Percentiles rank a stretch among this genome's conserved stretches.
These are phyloP conservation scores for Bertia moriformis DNA, from an alignment of 2,329 filamentous ascomycete genomes.

Conservation along the genomic window DNA sequence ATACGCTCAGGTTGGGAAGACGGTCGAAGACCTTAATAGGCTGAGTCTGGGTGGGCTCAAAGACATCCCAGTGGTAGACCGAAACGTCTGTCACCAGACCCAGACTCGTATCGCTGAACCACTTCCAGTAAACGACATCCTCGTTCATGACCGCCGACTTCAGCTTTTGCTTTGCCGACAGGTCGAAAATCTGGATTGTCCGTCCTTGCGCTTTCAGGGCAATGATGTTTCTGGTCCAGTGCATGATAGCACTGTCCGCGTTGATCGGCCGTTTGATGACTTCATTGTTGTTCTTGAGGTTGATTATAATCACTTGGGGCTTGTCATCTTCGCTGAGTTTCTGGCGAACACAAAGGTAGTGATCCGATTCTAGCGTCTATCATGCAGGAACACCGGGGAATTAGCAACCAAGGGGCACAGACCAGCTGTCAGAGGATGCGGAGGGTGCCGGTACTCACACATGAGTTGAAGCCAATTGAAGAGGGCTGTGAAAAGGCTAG, in stretches of 20 bases:
- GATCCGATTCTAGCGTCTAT: slow-evolving; percentile 94
- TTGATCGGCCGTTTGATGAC: slow-evolving; percentile 90
- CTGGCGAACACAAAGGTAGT: slow-evolving; percentile 90
- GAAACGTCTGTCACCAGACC: slow-evolving; percentile 81
- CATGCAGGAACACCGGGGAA: slow-evolving; percentile 3
- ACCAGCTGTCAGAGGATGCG: slow-evolving; percentile 4
- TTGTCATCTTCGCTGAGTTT: slow-evolving; percentile 73
- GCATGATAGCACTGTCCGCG: slow-evolving; percentile 99
- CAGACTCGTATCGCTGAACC: slow-evolving; percentile 79
- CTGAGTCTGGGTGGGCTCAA: slow-evolving; percentile 63
- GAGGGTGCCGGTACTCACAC: slow-evolving; percentile 38
- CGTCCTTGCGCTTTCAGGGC: slow-evolving; percentile 86
- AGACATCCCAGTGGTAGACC: slow-evolving; percentile 97
- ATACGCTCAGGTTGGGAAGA: slow-evolving; percentile 72
- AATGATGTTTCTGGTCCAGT: slow-evolving; percentile 91
- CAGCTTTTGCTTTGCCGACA: slow-evolving; percentile 82
- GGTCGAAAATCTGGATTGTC: slow-evolving; percentile 95
- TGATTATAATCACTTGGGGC: slow-evolving; percentile 90
- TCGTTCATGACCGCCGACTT: slow-evolving; percentile 95
- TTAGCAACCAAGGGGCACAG: slow-evolving; percentile 5
- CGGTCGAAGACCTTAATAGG: slow-evolving; percentile 90
- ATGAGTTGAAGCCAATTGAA: slow-evolving; percentile 72
- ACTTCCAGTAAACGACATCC: slow-evolving; percentile 98
- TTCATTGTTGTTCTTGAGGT: slow-evolving; percentile 95
- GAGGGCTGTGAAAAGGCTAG: slow-evolving; percentile 16